These are phyloP conservation scores for Metschnikowia santaceciliae DNA, from an alignment of 805 yeast species.

Conservation along the genomic window DNA sequence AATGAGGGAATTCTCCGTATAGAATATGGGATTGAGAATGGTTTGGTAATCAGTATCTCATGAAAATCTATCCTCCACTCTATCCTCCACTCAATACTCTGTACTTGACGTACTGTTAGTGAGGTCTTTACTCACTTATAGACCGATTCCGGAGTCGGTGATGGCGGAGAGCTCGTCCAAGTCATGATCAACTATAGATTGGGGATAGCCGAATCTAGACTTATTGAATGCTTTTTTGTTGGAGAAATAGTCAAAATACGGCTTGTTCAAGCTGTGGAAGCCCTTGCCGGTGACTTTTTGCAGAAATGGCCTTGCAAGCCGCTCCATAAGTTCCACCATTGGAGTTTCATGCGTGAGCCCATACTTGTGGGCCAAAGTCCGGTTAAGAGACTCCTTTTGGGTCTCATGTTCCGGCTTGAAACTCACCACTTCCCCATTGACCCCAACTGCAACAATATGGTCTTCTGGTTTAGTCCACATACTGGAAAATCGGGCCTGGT, in stretches of 20 bases:
- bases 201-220: slow-evolving; percentile 1
- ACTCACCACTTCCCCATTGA: slow-evolving; percentile 34
- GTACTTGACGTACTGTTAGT: not conserved
- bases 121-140: not conserved
- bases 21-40: too few species aligned
- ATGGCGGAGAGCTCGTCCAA: slow-evolving; percentile 23
- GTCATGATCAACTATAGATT: slow-evolving; percentile 32
- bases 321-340: slow-evolving; percentile 17
- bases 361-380: slow-evolving; percentile 10
- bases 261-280: slow-evolving; percentile 31
- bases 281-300: slow-evolving; percentile 42
- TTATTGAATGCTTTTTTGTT: slow-evolving; percentile 6
- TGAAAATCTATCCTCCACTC: too few species aligned
- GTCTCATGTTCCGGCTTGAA: slow-evolving; percentile 9
- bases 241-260: slow-evolving; percentile 28
- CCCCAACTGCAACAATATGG: slow-evolving; percentile 27
- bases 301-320: slow-evolving; percentile 30
- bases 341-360: slow-evolving; percentile 4
- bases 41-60: too few species aligned
- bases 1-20: too few species aligned
- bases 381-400: slow-evolving; percentile 13
- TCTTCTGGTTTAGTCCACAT: slow-evolving; percentile 19
- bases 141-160: not conserved
- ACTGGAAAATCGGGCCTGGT: slow-evolving; percentile 18
- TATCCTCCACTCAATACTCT: too few species aligned